phyloP scores from a whole-genome alignment of 176 grass and related monocot genomes.

The Avena insularis region DNA sequence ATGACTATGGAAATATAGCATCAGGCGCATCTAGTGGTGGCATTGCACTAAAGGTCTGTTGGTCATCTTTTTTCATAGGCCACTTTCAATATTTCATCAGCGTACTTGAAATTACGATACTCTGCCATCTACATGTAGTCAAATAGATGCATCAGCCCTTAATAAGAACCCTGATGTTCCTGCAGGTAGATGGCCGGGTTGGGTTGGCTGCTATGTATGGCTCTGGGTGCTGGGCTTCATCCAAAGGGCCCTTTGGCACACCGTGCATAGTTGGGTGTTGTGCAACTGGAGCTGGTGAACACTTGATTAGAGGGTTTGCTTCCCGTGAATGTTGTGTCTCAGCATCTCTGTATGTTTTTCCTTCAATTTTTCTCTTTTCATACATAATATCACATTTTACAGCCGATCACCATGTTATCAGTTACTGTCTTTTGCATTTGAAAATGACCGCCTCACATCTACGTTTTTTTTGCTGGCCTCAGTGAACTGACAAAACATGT shows the following conservation, averaged over 20 bases:
- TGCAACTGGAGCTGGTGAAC: conserved; percentile 90
- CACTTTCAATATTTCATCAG: not conserved
- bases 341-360: conserved; percentile 66
- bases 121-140: conserved; percentile 13
- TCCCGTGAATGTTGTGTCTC: conserved; percentile 90
- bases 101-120: not conserved
- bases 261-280: conserved; percentile 73
- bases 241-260: conserved; percentile 76
- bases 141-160: not conserved
- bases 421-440: not conserved
- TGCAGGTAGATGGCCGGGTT: conserved; percentile 85
- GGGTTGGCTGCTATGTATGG: conserved; percentile 98
- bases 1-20: conserved; percentile 68
- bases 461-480: not conserved
- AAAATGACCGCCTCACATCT: not conserved
- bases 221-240: conserved; percentile 92
- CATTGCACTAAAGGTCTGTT: conserved; percentile 82
- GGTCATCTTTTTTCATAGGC: not conserved
- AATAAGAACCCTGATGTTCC: conserved; percentile 39
- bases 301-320: conserved; percentile 92
- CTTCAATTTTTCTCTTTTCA: not conserved
- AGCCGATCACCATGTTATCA: not conserved
- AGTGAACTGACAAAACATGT: not conserved
- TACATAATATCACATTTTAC: not conserved
- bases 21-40: conserved; percentile 96